Base-by-base conservation (phyloP, 371 early-diverging fungal species). In the Mucor piriformis region DNA sequence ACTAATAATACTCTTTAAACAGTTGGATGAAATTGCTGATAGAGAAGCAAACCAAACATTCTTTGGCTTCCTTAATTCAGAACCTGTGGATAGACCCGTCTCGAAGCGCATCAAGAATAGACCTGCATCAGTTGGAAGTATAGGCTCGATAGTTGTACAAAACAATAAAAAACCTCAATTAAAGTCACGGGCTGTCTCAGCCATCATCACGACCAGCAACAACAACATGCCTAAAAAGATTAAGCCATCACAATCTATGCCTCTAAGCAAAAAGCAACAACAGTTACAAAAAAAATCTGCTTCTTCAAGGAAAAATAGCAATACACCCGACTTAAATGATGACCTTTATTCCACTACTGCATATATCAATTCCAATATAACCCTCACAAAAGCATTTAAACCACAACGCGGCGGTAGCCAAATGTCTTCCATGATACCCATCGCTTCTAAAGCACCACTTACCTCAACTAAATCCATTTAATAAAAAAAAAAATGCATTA, bases 31-130 rank as follows among this genome's bases (percentile, higher is more conserved):
- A 58, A 84, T 86, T 55, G 76, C 81, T 0, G 82, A 84, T 38
- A 81, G 90, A 54, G 82, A 86, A 57, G 82, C 89, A 18, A 88
- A 86, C 47, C 86, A 86, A 57, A 83, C 88, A 2, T 83, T 89
- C 35, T 89, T 91, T 72, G 86, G 88, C 16, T 86, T 87, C 50
- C 64, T 85, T 49, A 79, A 77, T 25, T 50, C 77, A 2, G 73
- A 70, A 49, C 77, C 77, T 6, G 34, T 34, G 3, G 50, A 56
- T n/a, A 37, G 34, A 18, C 44, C 47, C 29, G 51, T 29, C 23
- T 50, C 27, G 21, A 54, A 54, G 21, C 54, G 40, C 21, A 29
- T 44, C 10, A 62, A 61, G 13, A 61, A 32, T 20, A 32, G 66
- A 53, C 57, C 66, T 53, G 57, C 54, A 37, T 61, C 61, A 27